Percentiles rank a stretch among this genome's conserved stretches.
Conservation (phyloP, 139 green algal species). For the Mesostigma viride region DNA sequence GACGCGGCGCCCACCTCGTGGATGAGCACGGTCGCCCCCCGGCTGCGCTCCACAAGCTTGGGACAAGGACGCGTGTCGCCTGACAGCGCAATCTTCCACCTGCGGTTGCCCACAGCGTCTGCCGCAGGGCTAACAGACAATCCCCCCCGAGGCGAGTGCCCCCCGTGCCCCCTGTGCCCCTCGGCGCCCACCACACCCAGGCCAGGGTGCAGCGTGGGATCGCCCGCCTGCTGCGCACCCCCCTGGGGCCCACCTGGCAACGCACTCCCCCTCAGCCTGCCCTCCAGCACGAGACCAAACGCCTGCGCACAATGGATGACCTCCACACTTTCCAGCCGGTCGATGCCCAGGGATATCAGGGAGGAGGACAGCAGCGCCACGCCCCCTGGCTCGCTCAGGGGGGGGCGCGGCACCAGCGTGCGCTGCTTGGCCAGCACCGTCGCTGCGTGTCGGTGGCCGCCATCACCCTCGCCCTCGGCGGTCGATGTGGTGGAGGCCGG, state of each 20-base stretch:
- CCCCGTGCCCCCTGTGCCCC: neutral
- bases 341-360: constrained; percentile 56
- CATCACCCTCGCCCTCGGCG: no score
- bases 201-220: neutral
- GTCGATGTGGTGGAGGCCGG: no score
- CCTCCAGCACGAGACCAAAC: constrained; percentile 61
- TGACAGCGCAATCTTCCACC: constrained; percentile 66
- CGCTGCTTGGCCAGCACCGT: no score
- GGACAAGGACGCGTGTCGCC: constrained; percentile 77
- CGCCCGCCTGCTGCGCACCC: neutral
- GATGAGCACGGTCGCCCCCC: constrained; percentile 70
- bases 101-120: no score
- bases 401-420: no score
- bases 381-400: no score
- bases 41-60: constrained; percentile 56
- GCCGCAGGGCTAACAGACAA: no score
- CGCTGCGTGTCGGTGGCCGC: no score
- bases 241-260: constrained; percentile 19
- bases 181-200: neutral
- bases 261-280: no score
- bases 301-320: constrained; percentile 62
- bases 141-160: neutral
- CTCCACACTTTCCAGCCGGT: constrained; percentile 43
- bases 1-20: constrained; percentile 82
- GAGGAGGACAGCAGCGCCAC: no score